Percentiles rank a stretch among this genome's conserved stretches.
Conservation (phyloP, 495 filamentous ascomycete genomes). For the Penicillium pulvis region DNA sequence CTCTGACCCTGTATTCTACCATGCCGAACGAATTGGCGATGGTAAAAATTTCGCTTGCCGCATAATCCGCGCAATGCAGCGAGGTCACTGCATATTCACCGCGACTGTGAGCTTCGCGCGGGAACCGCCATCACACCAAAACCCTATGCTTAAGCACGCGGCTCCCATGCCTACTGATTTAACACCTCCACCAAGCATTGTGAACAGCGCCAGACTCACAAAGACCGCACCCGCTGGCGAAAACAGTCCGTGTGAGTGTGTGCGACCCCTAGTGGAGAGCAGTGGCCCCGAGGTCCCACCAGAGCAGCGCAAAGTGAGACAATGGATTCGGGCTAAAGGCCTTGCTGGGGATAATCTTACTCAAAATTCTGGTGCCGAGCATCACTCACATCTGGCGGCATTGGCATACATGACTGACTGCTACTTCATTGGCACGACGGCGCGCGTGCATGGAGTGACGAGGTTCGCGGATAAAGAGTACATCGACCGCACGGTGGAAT, state of each 20-base stretch:
- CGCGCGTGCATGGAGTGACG: neutral
- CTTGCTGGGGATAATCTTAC: no score
- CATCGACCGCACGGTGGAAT: neutral
- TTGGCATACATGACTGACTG: conserved; percentile 1
- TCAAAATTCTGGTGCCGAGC: neutral
- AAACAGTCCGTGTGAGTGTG: neutral
- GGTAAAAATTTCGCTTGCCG: neutral
- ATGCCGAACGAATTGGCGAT: neutral
- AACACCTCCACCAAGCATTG: neutral
- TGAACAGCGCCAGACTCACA: no score
- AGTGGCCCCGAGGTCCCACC: neutral
- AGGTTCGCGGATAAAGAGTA: neutral
- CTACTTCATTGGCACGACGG: neutral
- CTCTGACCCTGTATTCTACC: neutral
- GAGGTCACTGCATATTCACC: neutral
- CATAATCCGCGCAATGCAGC: neutral
- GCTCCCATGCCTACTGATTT: neutral
- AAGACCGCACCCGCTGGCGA: neutral
- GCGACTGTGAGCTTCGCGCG: neutral
- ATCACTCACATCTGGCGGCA: neutral
- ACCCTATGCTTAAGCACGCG: no score
- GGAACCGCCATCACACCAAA: neutral
- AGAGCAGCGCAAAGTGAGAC: neutral
- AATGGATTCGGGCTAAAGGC: neutral
- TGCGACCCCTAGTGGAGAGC: neutral